Evolutionary conservation across 78 protist species (phyloP).

Genomic region (Diacronema lutheri): DNA sequence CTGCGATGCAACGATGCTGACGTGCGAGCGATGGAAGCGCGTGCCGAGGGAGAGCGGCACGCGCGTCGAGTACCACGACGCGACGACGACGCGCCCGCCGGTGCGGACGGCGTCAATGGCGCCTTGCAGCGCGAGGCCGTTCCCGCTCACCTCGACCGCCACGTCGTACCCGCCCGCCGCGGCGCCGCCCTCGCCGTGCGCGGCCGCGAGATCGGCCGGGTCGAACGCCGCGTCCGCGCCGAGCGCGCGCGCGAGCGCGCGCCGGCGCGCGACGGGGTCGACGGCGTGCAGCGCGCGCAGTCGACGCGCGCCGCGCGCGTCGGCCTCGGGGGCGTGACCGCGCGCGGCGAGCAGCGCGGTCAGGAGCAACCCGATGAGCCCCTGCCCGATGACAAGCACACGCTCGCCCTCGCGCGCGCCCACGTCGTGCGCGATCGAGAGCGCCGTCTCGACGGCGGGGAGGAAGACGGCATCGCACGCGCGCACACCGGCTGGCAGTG

Average conservation of each 20-base stretch:
- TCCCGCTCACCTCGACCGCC: not conserved
- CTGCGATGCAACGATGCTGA: not conserved
- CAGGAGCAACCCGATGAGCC: not conserved
- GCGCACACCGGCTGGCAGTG: not conserved
- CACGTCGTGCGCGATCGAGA: slow-evolving; percentile 14
- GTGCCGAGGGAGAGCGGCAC: not conserved
- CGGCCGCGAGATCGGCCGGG: too few relatives aligned
- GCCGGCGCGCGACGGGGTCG: not conserved
- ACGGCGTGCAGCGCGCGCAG: not conserved
- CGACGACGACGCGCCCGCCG: not conserved
- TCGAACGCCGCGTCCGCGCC: not conserved
- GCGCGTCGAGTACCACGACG: not conserved
- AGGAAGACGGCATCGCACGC: not conserved
- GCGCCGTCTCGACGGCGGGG: slow-evolving; percentile 4
- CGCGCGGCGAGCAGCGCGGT: not conserved
- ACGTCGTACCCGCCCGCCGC: not conserved
- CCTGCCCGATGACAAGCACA: not conserved
- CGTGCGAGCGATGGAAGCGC: slow-evolving; percentile 6
- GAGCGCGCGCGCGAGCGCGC: not conserved
- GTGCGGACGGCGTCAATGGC: not conserved
- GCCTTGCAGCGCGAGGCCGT: not conserved
- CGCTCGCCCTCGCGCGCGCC: not conserved
- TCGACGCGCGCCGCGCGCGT: not conserved
- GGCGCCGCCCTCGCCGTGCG: not conserved
- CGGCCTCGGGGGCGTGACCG: too few relatives aligned